Conservation (phyloP, 305 asterid genomes). For the Fraxinus latifolia region DNA sequence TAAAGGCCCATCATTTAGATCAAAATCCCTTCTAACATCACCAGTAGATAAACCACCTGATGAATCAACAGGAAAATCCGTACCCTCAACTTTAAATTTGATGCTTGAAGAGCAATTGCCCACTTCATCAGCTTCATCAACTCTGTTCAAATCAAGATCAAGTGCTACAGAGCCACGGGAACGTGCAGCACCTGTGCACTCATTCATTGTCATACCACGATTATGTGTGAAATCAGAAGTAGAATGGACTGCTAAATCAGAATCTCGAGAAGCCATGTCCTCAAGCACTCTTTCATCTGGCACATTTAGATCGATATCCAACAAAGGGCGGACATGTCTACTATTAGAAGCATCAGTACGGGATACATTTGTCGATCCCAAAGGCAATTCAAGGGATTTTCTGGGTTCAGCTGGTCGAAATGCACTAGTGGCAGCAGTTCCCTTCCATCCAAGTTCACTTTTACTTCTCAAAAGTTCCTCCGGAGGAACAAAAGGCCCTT, state of each 20-base stretch:
- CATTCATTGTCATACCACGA: constrained; percentile 25
- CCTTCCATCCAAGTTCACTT: constrained; percentile 72
- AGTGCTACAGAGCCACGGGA: constrained; percentile 36
- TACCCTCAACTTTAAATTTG: constrained; percentile 14
- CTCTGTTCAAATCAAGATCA: constrained; percentile 48
- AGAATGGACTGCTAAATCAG: constrained; percentile 31
- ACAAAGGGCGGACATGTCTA: constrained; percentile 40
- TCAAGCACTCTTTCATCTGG: constrained; percentile 65
- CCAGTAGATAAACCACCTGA: constrained; percentile 19
- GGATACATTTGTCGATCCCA: constrained; percentile 23
- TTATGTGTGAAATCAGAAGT: constrained; percentile 23
- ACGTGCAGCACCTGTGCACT: constrained; percentile 25
- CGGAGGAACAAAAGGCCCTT: constrained; percentile 64
- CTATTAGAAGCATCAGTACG: constrained; percentile 36
- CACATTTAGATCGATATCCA: constrained; percentile 69
- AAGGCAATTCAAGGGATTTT: constrained; percentile 35
- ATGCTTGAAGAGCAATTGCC: constrained; percentile 30
- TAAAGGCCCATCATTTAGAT: constrained; percentile 42
- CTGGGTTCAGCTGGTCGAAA: constrained; percentile 78
- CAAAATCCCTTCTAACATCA: constrained; percentile 36
- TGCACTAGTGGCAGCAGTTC: constrained; percentile 76
- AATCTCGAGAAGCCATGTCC: constrained; percentile 50
- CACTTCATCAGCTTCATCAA: constrained; percentile 35
- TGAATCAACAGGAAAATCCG: constrained; percentile 9
- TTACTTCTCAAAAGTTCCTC: constrained; percentile 57